A percentile compares a stretch with the other conserved stretches of the same genome.
These are phyloP conservation scores for Candida silvatica DNA, from an alignment of 805 yeast genomes.

Conservation along the genomic window DNA sequence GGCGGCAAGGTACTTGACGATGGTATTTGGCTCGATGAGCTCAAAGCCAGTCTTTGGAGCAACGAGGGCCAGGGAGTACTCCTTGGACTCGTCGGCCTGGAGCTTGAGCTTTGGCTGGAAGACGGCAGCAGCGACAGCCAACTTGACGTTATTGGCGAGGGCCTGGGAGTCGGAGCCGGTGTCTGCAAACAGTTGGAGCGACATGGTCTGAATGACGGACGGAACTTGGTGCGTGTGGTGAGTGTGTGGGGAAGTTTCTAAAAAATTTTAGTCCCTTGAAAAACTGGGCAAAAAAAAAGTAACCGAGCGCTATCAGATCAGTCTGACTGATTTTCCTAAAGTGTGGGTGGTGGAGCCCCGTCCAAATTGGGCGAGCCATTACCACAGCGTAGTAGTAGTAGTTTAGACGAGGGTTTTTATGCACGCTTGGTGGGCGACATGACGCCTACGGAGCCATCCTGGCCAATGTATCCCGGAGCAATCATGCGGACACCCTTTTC, in stretches of 20 bases:
- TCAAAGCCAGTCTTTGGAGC: constrained; percentile 35
- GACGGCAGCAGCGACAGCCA: constrained; percentile 32
- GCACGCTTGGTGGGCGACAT: constrained; percentile 21
- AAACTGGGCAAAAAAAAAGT: too few species aligned
- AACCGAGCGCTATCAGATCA: too few species aligned
- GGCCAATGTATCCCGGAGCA: constrained; percentile 21
- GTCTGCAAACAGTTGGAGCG: constrained; percentile 24
- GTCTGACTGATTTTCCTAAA: too few species aligned
- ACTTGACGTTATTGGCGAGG: constrained; percentile 33
- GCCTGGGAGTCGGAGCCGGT: constrained; percentile 21
- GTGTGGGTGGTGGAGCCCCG: too few species aligned
- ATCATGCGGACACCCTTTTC: constrained; percentile 12
- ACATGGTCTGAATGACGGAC: too few species aligned
- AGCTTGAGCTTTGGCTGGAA: constrained; percentile 10
- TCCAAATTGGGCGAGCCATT: too few species aligned
- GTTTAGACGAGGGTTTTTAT: too few species aligned
- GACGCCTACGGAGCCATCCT: constrained; percentile 14
- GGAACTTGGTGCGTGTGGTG: too few species aligned
- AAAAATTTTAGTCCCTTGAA: too few species aligned
- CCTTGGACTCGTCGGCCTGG: constrained; percentile 3
- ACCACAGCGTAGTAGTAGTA: too few species aligned
- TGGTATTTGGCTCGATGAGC: constrained; percentile 59
- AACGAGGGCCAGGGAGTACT: constrained; percentile 10
- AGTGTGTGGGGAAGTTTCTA: too few species aligned
- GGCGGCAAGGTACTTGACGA: constrained; percentile 52